phyloP scores from a whole-genome alignment of 202 grass and related monocot species.

The Dendrocalamus latiflorus region DNA sequence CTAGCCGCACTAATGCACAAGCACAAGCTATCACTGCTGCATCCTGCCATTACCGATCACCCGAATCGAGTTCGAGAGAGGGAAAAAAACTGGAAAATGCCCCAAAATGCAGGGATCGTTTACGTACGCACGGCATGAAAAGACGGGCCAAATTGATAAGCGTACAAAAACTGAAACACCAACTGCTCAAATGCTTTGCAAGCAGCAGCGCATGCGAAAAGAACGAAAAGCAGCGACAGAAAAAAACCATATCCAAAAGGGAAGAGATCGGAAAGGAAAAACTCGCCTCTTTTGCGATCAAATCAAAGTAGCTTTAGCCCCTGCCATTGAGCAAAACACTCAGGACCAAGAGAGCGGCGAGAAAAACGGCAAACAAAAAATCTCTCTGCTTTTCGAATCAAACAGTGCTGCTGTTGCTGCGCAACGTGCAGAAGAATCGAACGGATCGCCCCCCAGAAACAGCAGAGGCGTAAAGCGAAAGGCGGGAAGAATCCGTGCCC shows the following conservation, averaged over 20 bases:
- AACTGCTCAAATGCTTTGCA: background rate
- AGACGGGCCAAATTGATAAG: background rate
- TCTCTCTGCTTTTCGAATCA: too few relatives aligned
- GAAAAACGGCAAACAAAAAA: background rate
- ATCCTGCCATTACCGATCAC: background rate
- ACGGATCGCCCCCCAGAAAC: background rate
- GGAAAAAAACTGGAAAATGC: background rate
- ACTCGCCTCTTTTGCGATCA: conserved; percentile 13
- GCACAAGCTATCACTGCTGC: background rate
- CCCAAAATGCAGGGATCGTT: background rate
- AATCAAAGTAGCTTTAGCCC: background rate
- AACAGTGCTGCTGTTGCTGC: background rate
- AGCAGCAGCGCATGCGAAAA: conserved; percentile 9
- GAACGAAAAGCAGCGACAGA: too few relatives aligned
- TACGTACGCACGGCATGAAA: background rate
- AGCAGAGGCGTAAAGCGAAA: background rate
- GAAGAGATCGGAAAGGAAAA: background rate
- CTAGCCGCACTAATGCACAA: background rate
- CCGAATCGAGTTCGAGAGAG: background rate
- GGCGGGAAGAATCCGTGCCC: background rate
- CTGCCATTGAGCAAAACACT: conserved; percentile 5
- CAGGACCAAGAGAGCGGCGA: background rate
- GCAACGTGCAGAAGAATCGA: background rate
- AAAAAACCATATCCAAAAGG: background rate
- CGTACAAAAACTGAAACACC: background rate